A percentile compares a stretch with the other conserved stretches of the same genome.
phyloP scores from a whole-genome alignment of 495 filamentous ascomycete species.

The Glonium stellatum region DNA sequence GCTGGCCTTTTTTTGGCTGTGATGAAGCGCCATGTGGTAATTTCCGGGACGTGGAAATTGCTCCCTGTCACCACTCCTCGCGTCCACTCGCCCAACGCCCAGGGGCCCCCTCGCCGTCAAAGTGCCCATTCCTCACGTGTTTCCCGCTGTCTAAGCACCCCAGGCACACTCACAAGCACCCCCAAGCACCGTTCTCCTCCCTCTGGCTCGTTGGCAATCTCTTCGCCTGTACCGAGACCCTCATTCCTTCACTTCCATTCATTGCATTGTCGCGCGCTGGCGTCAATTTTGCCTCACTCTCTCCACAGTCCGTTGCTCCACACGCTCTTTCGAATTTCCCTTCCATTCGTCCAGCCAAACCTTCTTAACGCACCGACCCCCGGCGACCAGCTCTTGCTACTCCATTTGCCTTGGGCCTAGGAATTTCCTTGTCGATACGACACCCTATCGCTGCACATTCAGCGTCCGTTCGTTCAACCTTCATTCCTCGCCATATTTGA shows the following conservation, averaged over 20 bases:
- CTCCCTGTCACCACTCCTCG: background rate
- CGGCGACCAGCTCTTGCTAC: background rate
- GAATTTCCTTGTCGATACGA: constrained; percentile 5
- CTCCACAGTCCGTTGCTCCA: background rate
- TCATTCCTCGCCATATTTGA: background rate
- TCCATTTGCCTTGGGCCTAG: background rate
- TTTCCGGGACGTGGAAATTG: constrained; percentile 2
- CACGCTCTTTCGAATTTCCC: constrained; percentile 1
- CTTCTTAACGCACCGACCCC: background rate
- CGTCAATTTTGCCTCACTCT: constrained; percentile 1
- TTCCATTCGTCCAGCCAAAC: background rate
- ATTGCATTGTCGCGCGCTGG: constrained; percentile 2
- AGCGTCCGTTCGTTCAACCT: constrained; percentile 5
- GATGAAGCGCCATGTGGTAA: constrained; percentile 2
- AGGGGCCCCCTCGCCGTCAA: background rate
- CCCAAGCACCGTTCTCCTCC: background rate
- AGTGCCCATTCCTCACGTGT: background rate
- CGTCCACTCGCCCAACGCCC: background rate
- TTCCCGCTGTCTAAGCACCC: background rate
- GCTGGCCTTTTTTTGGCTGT: background rate
- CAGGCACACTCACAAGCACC: too few species aligned
- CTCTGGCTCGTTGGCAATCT: background rate
- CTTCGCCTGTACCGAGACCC: background rate
- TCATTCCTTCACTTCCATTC: constrained; percentile 4
- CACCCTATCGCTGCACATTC: constrained; percentile 2